phyloP scores from a whole-genome alignment of 257 asterid genomes.

The Fraxinus pennsylvanica region DNA sequence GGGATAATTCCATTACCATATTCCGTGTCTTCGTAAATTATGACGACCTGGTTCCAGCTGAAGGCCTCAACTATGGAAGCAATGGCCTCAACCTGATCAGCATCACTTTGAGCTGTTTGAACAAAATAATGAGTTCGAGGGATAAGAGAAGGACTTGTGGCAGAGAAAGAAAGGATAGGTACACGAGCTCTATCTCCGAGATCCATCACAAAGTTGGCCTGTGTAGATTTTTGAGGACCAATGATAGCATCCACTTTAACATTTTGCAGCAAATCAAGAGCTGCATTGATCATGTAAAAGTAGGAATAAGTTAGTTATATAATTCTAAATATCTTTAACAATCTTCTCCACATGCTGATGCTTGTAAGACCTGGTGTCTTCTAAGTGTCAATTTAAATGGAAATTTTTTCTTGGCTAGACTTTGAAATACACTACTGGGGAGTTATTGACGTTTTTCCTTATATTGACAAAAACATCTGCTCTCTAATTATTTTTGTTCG shows the following conservation, averaged over 20 bases:
- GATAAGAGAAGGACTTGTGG: constrained; percentile 45
- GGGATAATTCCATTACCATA: constrained; percentile 51
- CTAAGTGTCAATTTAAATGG: not conserved
- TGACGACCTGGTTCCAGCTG: constrained; percentile 42
- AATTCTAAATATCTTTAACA: not conserved
- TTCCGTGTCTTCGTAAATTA: constrained; percentile 45
- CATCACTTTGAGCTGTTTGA: constrained; percentile 44
- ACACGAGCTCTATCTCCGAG: constrained; percentile 44
- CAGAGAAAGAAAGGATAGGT: constrained; percentile 50
- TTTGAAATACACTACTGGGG: not conserved
- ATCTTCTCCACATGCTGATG: not conserved
- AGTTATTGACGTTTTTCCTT: not conserved
- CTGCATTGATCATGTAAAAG: constrained; percentile 33
- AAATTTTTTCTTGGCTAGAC: not conserved
- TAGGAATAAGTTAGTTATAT: not conserved
- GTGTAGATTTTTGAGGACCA: constrained; percentile 48
- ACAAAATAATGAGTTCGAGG: constrained; percentile 33
- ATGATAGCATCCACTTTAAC: constrained; percentile 44
- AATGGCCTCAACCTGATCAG: constrained; percentile 48
- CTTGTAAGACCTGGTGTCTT: not conserved
- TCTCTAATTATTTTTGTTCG: constrained; percentile 5
- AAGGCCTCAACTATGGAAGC: constrained; percentile 43
- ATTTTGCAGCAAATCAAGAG: constrained; percentile 39
- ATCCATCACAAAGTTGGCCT: constrained; percentile 41
- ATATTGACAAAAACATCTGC: not conserved